phyloP scores from a whole-genome alignment of 2,329 filamentous ascomycete genomes.

The Ustulina deusta region DNA sequence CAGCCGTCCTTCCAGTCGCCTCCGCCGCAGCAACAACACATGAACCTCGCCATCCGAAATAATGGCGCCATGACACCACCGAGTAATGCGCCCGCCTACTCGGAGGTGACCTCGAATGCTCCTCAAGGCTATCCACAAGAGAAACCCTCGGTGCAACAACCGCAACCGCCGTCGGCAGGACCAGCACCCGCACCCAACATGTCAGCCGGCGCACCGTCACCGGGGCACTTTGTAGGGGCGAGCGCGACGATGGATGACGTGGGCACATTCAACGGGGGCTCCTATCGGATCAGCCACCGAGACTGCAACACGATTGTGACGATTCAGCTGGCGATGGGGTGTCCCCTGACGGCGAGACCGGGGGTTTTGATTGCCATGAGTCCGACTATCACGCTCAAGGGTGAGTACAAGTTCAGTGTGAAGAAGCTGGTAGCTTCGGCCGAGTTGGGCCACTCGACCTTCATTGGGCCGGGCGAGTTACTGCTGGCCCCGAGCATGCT shows the following conservation, averaged over 20 bases:
- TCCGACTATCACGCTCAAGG: conserved; percentile 84
- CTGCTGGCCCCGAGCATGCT: conserved; percentile 83
- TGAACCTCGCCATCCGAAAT: conserved; percentile 53
- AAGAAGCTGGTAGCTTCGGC: conserved; percentile 91
- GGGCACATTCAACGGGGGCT: conserved; percentile 97
- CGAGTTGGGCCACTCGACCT: conserved; percentile 82
- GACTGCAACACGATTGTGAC: conserved; percentile 92
- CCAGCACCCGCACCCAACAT: conserved; percentile 50
- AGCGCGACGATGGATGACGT: conserved; percentile 80
- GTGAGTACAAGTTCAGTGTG: conserved; percentile 84
- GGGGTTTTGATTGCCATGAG: conserved; percentile 97
- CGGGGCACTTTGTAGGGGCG: conserved; percentile 73
- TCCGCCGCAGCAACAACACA: conserved; percentile 51
- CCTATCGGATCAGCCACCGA: conserved; percentile 91
- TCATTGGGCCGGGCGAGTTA: conserved; percentile 90
- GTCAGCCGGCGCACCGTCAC: conserved; percentile 55
- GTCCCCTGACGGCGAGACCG: conserved; percentile 83
- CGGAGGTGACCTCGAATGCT: conserved; percentile 41
- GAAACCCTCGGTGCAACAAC: conserved; percentile 44
- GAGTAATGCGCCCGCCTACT: conserved; percentile 45
- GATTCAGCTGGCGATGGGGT: conserved; percentile 88
- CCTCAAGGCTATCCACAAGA: conserved; percentile 51
- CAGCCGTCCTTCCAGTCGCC: conserved; percentile 31
- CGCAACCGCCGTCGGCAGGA: conserved; percentile 30
- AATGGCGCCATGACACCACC: conserved; percentile 50